Base-by-base conservation (phyloP, 192 early-diverging fungal genomes). In the Coemansia sp. region DNA sequence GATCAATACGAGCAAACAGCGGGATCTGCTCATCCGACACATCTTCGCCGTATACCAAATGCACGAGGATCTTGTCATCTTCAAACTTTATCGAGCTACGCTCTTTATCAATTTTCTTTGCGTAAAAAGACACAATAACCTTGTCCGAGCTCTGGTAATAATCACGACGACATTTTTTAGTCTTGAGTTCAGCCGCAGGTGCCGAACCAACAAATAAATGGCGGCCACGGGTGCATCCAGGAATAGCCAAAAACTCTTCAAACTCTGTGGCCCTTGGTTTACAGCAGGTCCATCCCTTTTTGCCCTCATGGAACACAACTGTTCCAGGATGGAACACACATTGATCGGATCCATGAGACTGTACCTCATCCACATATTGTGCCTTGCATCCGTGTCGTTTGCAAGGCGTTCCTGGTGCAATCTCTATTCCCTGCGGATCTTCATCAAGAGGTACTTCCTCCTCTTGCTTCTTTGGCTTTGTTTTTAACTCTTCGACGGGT, bases 221-320 rank as follows among this genome's bases (percentile, higher is more conserved):
- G 42, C 84, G 81, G 33, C 92, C 93, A n/a, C 52, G 78, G 30
- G 80, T 86, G 73, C 97, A 99, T 26, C 97, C 97, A 46, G 80
- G 79, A 65, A 99, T 94, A 60, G 87, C 93, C 61, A 97, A 73
- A 53, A 99, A 97, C 70, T 97, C 94, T 27, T 99, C 97, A 82
- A 97, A 99, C 70, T 97, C 97, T 14, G 96, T 83, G 2, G 94
- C 95, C 53, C 92, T 87, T 29, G 93, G 84, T 45, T 87, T 79
- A 72, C 97, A 99, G 78, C 97, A 99, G 27, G 85, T 85, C 90
- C 90, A 98, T 19, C 95, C 95, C 80, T 97, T 97, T 77, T 86
- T 89, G 13, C 97, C 97, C 65, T 98, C 97, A 64, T 97, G 97
- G 78, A 99, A 99, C 27, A 99, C 76, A 6, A 94, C 89, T 11